These are phyloP conservation scores for Aureobasidium mangrovei DNA, from an alignment of 2,329 filamentous ascomycete genomes.

Conservation along the genomic window DNA sequence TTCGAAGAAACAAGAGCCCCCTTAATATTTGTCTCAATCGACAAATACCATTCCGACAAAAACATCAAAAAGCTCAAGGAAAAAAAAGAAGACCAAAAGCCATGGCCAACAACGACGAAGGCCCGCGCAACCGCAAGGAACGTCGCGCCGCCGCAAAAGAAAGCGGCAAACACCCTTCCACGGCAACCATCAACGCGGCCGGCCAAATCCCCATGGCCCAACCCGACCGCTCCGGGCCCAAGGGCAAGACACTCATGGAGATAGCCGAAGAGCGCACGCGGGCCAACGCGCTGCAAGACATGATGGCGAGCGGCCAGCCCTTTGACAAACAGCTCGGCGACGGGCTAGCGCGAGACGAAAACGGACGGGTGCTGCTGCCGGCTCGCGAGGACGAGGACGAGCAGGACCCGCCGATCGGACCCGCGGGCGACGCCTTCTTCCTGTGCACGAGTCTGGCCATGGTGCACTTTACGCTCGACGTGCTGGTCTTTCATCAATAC, in stretches of 20 bases:
- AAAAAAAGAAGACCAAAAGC: background rate
- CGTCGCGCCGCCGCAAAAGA: slow-evolving; percentile 32
- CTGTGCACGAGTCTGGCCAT: slow-evolving; percentile 53
- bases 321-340: slow-evolving; percentile 37
- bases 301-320: slow-evolving; percentile 39
- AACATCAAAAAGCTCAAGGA: background rate
- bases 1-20: background rate
- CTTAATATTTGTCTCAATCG: background rate
- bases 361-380: slow-evolving; percentile 26
- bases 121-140: slow-evolving; percentile 37
- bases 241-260: slow-evolving; percentile 62
- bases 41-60: background rate
- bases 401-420: slow-evolving; percentile 37
- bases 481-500: slow-evolving; percentile 72
- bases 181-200: slow-evolving; percentile 34
- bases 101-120: slow-evolving; percentile 16
- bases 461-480: slow-evolving; percentile 69
- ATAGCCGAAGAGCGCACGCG: slow-evolving; percentile 54
- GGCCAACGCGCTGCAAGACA: slow-evolving; percentile 21
- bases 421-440: slow-evolving; percentile 39
- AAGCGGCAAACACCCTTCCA: slow-evolving; percentile 27
- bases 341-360: slow-evolving; percentile 24
- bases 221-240: slow-evolving; percentile 57
- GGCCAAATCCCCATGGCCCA: slow-evolving; percentile 54
- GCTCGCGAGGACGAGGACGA: slow-evolving; percentile 22